Evolutionary conservation across 1,139 yeast genomes (phyloP).

Genomic region (Magnusiomyces suaveolens): DNA sequence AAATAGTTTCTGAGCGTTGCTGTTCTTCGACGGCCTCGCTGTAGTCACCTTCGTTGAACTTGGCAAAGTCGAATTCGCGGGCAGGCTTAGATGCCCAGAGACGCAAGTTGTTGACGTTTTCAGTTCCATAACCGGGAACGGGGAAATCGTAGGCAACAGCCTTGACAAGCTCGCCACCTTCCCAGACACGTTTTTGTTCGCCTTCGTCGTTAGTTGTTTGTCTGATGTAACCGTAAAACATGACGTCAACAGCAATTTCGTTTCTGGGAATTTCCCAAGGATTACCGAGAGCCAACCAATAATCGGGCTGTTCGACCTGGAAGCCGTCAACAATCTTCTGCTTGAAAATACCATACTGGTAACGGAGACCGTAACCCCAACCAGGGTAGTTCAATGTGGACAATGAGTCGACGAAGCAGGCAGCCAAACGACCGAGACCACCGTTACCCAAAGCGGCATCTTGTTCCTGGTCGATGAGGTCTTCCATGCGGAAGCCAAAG

Average conservation of each 20-base stretch:
- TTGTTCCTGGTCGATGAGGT: slow-evolving; percentile 74
- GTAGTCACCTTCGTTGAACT: slow-evolving; percentile 89
- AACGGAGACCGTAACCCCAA: slow-evolving; percentile 93
- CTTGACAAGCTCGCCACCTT: slow-evolving; percentile 78
- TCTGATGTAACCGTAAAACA: slow-evolving; percentile 77
- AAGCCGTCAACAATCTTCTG: slow-evolving; percentile 87
- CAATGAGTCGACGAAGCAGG: slow-evolving; percentile 85
- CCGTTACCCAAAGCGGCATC: slow-evolving; percentile 96
- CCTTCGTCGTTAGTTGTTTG: slow-evolving; percentile 47
- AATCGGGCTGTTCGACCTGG: slow-evolving; percentile 90
- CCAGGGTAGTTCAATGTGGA: slow-evolving; percentile 83
- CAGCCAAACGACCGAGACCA: slow-evolving; percentile 90
- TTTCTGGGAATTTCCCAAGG: slow-evolving; percentile 89
- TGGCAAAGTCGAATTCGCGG: slow-evolving; percentile 81
- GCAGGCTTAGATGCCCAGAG: slow-evolving; percentile 89
- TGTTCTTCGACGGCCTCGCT: slow-evolving; percentile 74
- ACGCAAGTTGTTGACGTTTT: slow-evolving; percentile 79
- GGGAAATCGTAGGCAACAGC: slow-evolving; percentile 95
- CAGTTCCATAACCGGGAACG: slow-evolving; percentile 79
- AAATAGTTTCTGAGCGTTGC: slow-evolving; percentile 83
- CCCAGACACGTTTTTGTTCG: slow-evolving; percentile 57
- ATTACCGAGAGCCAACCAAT: slow-evolving; percentile 79
- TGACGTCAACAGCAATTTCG: slow-evolving; percentile 87
- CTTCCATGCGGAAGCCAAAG: slow-evolving; percentile 82
- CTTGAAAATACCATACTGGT: slow-evolving; percentile 87